Base-by-base conservation (phyloP, 1,284 basidiomycete species). In the Tylopilus sp. region DNA sequence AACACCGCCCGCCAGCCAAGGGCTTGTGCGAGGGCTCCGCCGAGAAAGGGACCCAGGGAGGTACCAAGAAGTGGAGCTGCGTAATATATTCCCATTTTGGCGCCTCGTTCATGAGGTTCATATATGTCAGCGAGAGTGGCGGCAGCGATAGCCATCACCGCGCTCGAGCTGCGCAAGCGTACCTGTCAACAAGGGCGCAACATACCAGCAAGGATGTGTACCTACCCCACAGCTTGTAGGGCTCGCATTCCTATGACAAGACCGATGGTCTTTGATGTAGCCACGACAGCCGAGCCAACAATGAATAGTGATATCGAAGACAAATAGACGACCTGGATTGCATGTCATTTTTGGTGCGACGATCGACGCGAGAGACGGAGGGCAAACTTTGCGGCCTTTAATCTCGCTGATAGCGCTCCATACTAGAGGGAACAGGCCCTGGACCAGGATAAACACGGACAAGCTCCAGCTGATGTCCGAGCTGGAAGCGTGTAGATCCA, bases 121-220 rank as follows among this genome's bases (percentile, higher is more conserved):
- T 83, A 92, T 41, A 92, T 86, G 63, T 92, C 89, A 3, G 86
- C 85, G 5, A 95, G 73, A 2, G 87, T 87, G 2, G 88, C 90
- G 1, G 90, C 89, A 15, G 90, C 91, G 31, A 92, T 80, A 0
- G 85, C 70, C 34, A 91, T 78, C 10, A 92, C 87, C 0, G 90
- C 86, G 44, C 85, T 83, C 4, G 84, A 84, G 6, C 88, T 90
- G 45, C 18, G 26, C 40, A 41, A 16, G 33, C 18, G 11, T 10
- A 34, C 37, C 35, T 15, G 35, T 53, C 39, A 44, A 29, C 18
- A 18, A 10, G 5, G 6, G 7, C 0, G 2, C 7, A 13, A 16
- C 7, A 12, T 37, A n/a, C 16, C 2, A 18, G 21, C 21, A 23
- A 37, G 40, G 25, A 16, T 1, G 43, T 15, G 6, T 8, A n/a